These are phyloP conservation scores for Sporothrix brasiliensis DNA, from an alignment of 2,329 filamentous ascomycete genomes.

Conservation along the genomic window DNA sequence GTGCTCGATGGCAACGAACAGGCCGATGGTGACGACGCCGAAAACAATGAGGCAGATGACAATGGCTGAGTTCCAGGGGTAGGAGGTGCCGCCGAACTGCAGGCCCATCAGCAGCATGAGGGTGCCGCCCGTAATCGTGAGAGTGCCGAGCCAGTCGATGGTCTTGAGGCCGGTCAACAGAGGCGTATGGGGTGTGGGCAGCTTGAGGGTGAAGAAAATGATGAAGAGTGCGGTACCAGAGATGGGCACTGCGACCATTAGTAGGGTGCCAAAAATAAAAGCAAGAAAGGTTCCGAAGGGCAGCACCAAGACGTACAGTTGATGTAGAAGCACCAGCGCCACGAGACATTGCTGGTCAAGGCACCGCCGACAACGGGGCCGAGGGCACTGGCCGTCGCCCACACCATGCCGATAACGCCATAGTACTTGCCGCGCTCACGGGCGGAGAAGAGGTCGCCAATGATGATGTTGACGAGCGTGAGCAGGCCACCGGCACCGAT, in stretches of 20 bases:
- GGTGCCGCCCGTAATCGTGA: conserved; percentile 61
- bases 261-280: not conserved
- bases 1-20: conserved; percentile 65
- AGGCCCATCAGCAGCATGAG: conserved; percentile 73
- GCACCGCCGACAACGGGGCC: conserved; percentile 36
- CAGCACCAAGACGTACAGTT: conserved; percentile 47
- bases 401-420: conserved; percentile 37
- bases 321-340: conserved; percentile 72
- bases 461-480: conserved; percentile 62
- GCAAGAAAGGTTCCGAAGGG: not conserved
- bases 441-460: conserved; percentile 51
- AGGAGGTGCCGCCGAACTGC: conserved; percentile 62
- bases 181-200: conserved; percentile 68
- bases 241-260: conserved; percentile 37
- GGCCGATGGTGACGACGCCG: conserved; percentile 52
- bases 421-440: conserved; percentile 38
- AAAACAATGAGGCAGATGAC: conserved; percentile 67
- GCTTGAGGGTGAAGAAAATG: conserved; percentile 63
- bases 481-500: conserved; percentile 60
- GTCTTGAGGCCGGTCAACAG: conserved; percentile 64
- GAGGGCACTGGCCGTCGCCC: conserved; percentile 35
- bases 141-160: conserved; percentile 59
- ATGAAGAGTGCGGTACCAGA: conserved; percentile 50
- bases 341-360: conserved; percentile 43
- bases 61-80: conserved; percentile 63